phyloP scores from a whole-genome alignment of 2,329 filamentous ascomycete species.

The Aspergillus quadricinctus region DNA sequence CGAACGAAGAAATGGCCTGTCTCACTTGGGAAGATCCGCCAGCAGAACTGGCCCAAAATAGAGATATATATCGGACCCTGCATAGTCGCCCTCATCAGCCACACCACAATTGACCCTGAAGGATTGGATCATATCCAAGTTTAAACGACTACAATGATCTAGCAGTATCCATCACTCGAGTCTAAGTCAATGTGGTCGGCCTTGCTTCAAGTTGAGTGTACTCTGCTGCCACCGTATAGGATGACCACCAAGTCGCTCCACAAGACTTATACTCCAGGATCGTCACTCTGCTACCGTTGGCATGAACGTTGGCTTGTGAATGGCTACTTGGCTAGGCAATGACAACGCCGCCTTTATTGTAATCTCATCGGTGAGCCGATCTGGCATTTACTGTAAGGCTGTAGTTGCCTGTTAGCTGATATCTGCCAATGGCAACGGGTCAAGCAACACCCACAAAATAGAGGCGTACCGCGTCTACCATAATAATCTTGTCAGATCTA shows the following conservation, averaged over 20 bases:
- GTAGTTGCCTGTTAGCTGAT: not conserved
- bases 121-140: too few species aligned
- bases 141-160: too few species aligned
- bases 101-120: not conserved
- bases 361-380: not conserved
- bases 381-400: not conserved
- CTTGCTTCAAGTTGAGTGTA: too few species aligned
- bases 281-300: not conserved
- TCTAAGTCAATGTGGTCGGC: too few species aligned
- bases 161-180: too few species aligned
- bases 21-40: not conserved
- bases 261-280: too few species aligned
- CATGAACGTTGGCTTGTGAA: not conserved
- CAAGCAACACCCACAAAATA: not conserved
- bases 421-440: not conserved
- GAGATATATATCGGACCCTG: not conserved
- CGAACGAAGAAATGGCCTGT: not conserved
- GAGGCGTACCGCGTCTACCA: not conserved
- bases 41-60: not conserved
- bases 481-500: not conserved
- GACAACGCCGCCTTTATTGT: not conserved
- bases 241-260: too few species aligned
- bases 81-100: not conserved
- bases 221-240: too few species aligned
- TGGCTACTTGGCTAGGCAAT: not conserved